Conservation (phyloP, 1,284 basidiomycete species). For the Amylostereum chailletii region DNA sequence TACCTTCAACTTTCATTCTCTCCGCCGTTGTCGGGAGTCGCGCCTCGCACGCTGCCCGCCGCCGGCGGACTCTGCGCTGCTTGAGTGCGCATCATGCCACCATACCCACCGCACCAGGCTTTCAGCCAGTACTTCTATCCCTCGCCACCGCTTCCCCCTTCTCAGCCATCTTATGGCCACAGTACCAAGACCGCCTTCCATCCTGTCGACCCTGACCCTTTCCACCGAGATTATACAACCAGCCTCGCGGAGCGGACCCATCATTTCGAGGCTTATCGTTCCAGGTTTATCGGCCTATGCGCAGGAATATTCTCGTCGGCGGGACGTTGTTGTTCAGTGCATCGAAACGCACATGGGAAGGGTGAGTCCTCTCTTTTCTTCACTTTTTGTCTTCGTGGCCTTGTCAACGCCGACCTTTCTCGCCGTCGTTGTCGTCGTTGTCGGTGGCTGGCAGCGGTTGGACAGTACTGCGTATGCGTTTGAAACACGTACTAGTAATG, state of each 20-base stretch:
- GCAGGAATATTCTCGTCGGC: slow-evolving; percentile 75
- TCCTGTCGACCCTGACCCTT: slow-evolving; percentile 63
- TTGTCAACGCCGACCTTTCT: slow-evolving; percentile 2
- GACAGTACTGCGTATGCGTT: slow-evolving; percentile 2
- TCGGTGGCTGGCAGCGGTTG: not conserved
- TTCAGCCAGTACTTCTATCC: too few species aligned
- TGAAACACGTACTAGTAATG: not conserved
- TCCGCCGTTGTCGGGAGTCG: too few species aligned
- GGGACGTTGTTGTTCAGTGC: slow-evolving; percentile 80
- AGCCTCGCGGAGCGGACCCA: slow-evolving; percentile 80
- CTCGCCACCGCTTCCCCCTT: too few species aligned
- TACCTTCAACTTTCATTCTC: too few species aligned
- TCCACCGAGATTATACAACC: slow-evolving; percentile 72
- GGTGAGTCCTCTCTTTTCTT: slow-evolving; percentile 53
- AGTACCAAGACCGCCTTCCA: too few species aligned
- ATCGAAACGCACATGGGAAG: slow-evolving; percentile 82
- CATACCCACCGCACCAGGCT: too few species aligned
- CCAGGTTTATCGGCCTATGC: slow-evolving; percentile 92
- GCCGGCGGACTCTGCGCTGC: too few species aligned
- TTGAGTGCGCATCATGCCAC: too few species aligned
- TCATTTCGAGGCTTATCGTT: slow-evolving; percentile 95
- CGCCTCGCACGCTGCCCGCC: too few species aligned
- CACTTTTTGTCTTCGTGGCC: slow-evolving; percentile 6
- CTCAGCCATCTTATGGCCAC: too few species aligned
- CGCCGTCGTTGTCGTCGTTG: slow-evolving; percentile 8